Evolutionary conservation across 192 early-diverging fungal species (phyloP), one percentile per base, ranked within the genome.

Genomic region (Anaeromyces robustus): DNA sequence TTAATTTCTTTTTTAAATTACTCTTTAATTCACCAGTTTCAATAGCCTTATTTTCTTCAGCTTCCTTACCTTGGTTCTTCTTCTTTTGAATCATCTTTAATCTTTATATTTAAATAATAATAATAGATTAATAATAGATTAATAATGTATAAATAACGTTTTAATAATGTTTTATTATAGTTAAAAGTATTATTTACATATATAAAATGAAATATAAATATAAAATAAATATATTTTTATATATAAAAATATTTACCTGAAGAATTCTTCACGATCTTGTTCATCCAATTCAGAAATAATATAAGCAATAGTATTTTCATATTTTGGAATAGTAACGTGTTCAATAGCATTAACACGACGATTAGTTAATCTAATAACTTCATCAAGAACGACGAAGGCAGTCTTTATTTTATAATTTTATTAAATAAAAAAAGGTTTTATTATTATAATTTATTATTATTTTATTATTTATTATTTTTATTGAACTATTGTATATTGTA

Each of bases 11-110:
- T 7, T 32, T 7, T 32, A 39, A 39, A 6, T 52, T 52, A 52
- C 43, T 0, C 19, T 52, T 52, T 22, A 52, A 52, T 52, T 52
- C 78, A 34, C 78, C 30, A 26, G 32, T 19, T 34, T 30, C 78
- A 19, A 78, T 31, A 32, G 13, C 30, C 31, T 80, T 79, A 12
- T 88, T 85, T 32, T 89, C 89, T 31, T 91, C 87, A 34, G 90
- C 89, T 78, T 86, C 89, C 68, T 85, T 87, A 18, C 89, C 92
- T 78, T 88, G 82, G 59, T 88, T 92, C 80, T 93, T 89, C 94
- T 99, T 99, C 91, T 99, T 99, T 86, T 99, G 98, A 30, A 99
- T 94, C 87, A 97, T 99, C 88, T 99, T 99, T 83, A 99, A 86
- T 82, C 94, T 91, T 81, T 68, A 39, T 16, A 32, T 41, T 37